Evolutionary conservation across 176 grass and related monocot genomes (phyloP).

Genomic region (Avena insularis): DNA sequence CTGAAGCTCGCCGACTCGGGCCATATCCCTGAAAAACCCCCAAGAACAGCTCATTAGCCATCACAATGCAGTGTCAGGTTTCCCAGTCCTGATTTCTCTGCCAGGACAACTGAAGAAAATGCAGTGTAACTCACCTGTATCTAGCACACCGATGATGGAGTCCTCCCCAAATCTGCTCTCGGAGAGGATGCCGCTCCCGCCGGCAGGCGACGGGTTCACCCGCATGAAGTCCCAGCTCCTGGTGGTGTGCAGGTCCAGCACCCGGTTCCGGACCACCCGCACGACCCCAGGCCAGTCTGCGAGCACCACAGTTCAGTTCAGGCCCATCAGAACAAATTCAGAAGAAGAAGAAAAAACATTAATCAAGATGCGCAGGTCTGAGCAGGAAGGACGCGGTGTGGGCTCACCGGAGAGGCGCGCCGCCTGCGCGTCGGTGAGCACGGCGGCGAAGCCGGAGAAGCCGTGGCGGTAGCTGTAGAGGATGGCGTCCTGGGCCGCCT

Average conservation of each 20-base stretch:
- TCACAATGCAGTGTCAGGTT: slow-evolving; percentile 7
- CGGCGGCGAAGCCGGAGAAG: slow-evolving; percentile 95
- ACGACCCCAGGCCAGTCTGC: slow-evolving; percentile 81
- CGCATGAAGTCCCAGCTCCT: slow-evolving; percentile 97
- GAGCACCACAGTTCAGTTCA: not conserved
- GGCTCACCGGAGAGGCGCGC: slow-evolving; percentile 63
- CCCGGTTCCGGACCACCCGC: slow-evolving; percentile 77
- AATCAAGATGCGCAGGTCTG: not conserved
- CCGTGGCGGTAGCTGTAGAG: slow-evolving; percentile 94
- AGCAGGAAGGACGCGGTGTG: not conserved
- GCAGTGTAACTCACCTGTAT: slow-evolving; percentile 75
- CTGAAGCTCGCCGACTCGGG: slow-evolving; percentile 91
- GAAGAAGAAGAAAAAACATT: not conserved
- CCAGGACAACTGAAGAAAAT: not conserved
- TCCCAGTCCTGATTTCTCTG: not conserved
- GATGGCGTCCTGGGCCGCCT: slow-evolving; percentile 70
- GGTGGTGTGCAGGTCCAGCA: slow-evolving; percentile 88
- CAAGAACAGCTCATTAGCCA: slow-evolving; percentile 26
- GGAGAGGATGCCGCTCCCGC: slow-evolving; percentile 57
- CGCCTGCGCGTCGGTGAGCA: slow-evolving; percentile 69
- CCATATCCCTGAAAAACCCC: slow-evolving; percentile 77
- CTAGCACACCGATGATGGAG: slow-evolving; percentile 85
- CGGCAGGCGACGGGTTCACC: slow-evolving; percentile 47
- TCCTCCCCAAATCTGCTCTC: slow-evolving; percentile 70
- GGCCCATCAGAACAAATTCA: not conserved